Conservation (phyloP, 305 asterid genomes). For the Solanum hybrid region DNA sequence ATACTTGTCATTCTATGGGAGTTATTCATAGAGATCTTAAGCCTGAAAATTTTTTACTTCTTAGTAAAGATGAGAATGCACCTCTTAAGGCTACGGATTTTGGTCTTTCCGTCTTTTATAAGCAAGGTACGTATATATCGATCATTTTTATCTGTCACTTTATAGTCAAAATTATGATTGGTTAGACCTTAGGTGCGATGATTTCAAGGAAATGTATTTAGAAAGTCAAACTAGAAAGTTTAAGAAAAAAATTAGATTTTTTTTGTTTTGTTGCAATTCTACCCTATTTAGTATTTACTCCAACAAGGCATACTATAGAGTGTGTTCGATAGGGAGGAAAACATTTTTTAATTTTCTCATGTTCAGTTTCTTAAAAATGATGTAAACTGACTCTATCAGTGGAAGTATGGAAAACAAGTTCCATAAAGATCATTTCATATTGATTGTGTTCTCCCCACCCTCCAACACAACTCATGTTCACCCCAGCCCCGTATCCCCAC, state of each 20-base stretch:
- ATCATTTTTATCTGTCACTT: background rate
- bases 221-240: background rate
- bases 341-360: background rate
- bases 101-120: slow-evolving; percentile 75
- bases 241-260: too few relatives aligned
- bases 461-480: background rate
- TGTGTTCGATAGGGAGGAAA: background rate
- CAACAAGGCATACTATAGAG: background rate
- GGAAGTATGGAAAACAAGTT: background rate
- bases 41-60: slow-evolving; percentile 77
- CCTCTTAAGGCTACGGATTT: slow-evolving; percentile 90
- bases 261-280: background rate
- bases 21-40: slow-evolving; percentile 81
- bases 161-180: background rate
- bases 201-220: background rate
- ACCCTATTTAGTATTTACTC: background rate
- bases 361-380: background rate
- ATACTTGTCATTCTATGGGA: slow-evolving; percentile 84
- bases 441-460: background rate
- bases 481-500: background rate
- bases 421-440: too few relatives aligned
- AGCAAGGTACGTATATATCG: slow-evolving; percentile 34
- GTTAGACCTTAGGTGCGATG: background rate
- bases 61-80: slow-evolving; percentile 60
- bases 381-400: background rate